Percentiles rank a stretch among this genome's conserved stretches.
Conservation (phyloP, 305 asterid genomes). For the Solanum hybrid region DNA sequence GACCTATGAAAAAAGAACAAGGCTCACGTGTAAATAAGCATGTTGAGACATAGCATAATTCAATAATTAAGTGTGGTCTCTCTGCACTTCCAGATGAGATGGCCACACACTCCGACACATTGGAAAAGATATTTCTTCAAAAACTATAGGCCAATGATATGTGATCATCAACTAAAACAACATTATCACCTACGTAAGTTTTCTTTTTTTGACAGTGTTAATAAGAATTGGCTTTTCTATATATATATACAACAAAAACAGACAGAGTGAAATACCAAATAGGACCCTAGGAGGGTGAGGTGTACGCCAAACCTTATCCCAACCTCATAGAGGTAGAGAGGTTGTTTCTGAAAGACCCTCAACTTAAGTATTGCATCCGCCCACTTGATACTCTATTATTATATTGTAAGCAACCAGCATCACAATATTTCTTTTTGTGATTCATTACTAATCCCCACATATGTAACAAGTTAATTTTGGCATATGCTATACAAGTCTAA, state of each 20-base stretch:
- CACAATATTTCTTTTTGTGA: not conserved
- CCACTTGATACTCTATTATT: not conserved
- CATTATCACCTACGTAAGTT: not conserved
- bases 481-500: not conserved
- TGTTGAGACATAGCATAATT: not conserved
- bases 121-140: not conserved
- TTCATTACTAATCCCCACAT: not conserved
- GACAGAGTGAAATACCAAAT: not conserved
- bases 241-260: not conserved
- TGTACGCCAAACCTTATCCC: not conserved
- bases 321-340: not conserved
- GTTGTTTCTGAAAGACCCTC: not conserved
- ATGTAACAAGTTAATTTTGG: not conserved
- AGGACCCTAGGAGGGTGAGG: not conserved
- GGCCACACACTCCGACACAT: not conserved
- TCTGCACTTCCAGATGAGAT: not conserved
- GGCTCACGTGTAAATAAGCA: not conserved
- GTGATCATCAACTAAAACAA: not conserved
- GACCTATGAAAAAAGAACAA: not conserved
- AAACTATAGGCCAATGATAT: not conserved
- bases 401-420: not conserved
- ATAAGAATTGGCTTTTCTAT: not conserved
- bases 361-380: not conserved
- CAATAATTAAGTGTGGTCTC: not conserved
- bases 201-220: not conserved